phyloP scores from a whole-genome alignment of 2,329 filamentous ascomycete genomes.

The Botryotinia convoluta region DNA sequence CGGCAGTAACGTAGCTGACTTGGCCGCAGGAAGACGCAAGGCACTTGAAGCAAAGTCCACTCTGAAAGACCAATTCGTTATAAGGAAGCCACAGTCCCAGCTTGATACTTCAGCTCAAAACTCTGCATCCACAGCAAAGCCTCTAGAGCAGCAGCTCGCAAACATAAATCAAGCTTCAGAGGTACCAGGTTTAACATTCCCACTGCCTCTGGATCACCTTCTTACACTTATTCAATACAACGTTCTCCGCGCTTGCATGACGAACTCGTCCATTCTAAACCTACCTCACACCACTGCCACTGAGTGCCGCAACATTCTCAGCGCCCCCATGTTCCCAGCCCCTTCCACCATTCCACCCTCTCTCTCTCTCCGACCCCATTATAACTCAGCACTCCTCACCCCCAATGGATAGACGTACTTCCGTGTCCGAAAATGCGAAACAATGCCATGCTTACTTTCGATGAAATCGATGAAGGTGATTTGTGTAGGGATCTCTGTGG shows the following conservation, averaged over 20 bases:
- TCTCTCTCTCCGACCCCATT: constrained; percentile 42
- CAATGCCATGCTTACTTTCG: constrained; percentile 40
- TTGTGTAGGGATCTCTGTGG: constrained; percentile 45
- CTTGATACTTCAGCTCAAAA: background rate
- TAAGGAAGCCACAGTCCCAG: background rate
- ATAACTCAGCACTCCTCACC: constrained; percentile 42
- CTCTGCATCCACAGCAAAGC: background rate
- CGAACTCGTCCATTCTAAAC: constrained; percentile 41
- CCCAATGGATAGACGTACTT: constrained; percentile 45
- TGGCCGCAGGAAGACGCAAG: background rate
- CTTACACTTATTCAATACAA: constrained; percentile 35
- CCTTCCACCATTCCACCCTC: constrained; percentile 38
- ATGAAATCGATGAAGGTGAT: constrained; percentile 44
- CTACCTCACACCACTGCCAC: constrained; percentile 33
- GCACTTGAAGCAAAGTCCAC: background rate
- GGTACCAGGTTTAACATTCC: background rate
- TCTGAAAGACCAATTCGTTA: background rate
- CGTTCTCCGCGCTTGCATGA: constrained; percentile 40
- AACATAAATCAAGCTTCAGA: background rate
- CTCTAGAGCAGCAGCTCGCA: background rate
- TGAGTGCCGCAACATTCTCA: constrained; percentile 39
- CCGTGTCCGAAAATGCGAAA: constrained; percentile 43
- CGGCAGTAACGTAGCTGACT: background rate
- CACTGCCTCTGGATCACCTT: background rate
- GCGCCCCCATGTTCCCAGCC: constrained; percentile 38